phyloP scores from a whole-genome alignment of 1,139 yeast species.

The Diutina rugosa region DNA sequence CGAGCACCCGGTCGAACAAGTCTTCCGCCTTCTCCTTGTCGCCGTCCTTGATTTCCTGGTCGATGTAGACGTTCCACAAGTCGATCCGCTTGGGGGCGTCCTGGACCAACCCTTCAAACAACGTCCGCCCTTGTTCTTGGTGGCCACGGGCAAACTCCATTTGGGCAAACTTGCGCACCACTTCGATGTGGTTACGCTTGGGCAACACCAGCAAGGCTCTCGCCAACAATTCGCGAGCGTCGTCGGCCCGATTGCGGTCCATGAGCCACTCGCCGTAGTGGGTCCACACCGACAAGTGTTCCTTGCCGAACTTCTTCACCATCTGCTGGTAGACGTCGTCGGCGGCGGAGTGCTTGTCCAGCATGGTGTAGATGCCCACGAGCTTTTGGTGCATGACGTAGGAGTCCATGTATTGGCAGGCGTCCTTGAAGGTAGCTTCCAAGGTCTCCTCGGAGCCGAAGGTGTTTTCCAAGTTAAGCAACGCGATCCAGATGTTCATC shows the following conservation, averaged over 20 bases:
- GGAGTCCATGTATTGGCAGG: slow-evolving; percentile 89
- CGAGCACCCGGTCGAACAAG: slow-evolving; percentile 67
- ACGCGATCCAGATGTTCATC: slow-evolving; percentile 90
- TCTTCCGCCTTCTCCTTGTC: slow-evolving; percentile 55
- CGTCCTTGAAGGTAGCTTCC: slow-evolving; percentile 66
- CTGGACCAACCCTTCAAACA: slow-evolving; percentile 82
- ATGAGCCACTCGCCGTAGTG: slow-evolving; percentile 65
- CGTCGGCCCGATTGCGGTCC: slow-evolving; percentile 42
- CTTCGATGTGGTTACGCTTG: slow-evolving; percentile 65
- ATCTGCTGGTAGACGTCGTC: slow-evolving; percentile 51
- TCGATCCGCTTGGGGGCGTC: slow-evolving; percentile 90
- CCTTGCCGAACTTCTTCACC: slow-evolving; percentile 70
- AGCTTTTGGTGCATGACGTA: slow-evolving; percentile 68
- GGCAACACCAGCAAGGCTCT: slow-evolving; percentile 64
- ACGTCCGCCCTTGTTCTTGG: slow-evolving; percentile 85
- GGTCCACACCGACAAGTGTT: slow-evolving; percentile 58
- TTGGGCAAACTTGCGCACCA: slow-evolving; percentile 80
- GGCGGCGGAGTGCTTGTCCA: slow-evolving; percentile 65
- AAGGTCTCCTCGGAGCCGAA: slow-evolving; percentile 81
- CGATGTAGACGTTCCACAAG: slow-evolving; percentile 89
- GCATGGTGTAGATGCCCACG: slow-evolving; percentile 59
- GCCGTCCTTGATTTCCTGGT: slow-evolving; percentile 66
- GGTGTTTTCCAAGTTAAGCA: slow-evolving; percentile 84
- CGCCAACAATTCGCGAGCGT: slow-evolving; percentile 59
- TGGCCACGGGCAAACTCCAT: slow-evolving; percentile 81